These are phyloP conservation scores for Coniophora puteana DNA, from an alignment of 1,284 basidiomycete genomes.

Conservation along the genomic window DNA sequence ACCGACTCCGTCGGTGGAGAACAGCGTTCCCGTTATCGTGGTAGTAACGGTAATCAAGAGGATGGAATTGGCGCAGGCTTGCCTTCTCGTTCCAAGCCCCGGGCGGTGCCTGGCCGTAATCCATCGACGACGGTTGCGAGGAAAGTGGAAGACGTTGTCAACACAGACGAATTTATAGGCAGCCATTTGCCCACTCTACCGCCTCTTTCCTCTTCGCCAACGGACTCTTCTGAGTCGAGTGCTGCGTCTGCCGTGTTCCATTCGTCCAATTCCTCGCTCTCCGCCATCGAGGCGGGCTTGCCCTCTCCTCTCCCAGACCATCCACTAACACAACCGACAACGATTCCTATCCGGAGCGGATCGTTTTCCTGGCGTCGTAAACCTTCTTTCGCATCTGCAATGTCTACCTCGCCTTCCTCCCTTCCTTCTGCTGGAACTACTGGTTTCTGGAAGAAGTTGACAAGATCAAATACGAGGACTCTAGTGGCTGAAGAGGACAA, in stretches of 20 bases:
- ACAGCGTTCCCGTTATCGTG: too few relatives aligned
- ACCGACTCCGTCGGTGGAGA: too few relatives aligned
- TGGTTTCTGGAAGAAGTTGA: slow-evolving; percentile 22
- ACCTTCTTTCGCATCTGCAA: slow-evolving; percentile 7
- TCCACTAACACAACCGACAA: slow-evolving; percentile 1
- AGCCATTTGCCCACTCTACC: too few relatives aligned
- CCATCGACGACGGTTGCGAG: too few relatives aligned
- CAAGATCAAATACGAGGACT: too few relatives aligned
- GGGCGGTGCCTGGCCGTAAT: too few relatives aligned
- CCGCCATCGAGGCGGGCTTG: background rate
- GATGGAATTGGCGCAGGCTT: too few relatives aligned
- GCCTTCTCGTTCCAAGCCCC: too few relatives aligned
- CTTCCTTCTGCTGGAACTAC: slow-evolving; percentile 10
- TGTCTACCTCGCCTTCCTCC: slow-evolving; percentile 5
- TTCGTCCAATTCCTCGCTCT: background rate
- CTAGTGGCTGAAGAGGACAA: too few relatives aligned
- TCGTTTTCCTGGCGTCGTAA: slow-evolving; percentile 1
- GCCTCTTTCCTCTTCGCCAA: slow-evolving; percentile 3
- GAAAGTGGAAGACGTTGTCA: too few relatives aligned
- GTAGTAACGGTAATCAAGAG: too few relatives aligned
- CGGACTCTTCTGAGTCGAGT: slow-evolving; percentile 5
- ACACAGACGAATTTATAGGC: too few relatives aligned
- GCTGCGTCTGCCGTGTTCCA: background rate
- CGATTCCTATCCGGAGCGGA: slow-evolving; percentile 10
- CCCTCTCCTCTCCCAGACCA: background rate